Percentiles rank a stretch among this genome's conserved stretches.
Conservation (phyloP, 345 rosid species). For the Streptanthus diversifolius region DNA sequence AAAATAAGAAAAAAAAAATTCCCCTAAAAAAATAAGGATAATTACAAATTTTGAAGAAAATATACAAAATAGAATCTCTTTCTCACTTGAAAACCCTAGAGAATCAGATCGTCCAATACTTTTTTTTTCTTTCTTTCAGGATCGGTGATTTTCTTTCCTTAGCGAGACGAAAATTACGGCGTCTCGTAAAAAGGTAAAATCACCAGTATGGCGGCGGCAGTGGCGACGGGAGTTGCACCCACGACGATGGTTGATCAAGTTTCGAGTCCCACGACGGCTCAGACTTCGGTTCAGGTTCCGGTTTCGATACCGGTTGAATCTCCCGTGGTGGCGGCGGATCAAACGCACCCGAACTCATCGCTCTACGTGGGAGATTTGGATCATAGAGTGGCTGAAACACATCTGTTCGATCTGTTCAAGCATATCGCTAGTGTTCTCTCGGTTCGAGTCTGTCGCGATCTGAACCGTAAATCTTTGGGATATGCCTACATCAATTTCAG, state of each 20-base stretch:
- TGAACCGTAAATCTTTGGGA: constrained; percentile 49
- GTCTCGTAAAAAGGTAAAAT: constrained; percentile 2
- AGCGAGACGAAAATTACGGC: neutral
- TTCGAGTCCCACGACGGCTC: neutral
- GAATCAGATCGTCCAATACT: neutral
- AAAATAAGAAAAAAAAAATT: neutral
- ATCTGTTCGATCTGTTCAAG: constrained; percentile 51
- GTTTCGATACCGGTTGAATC: constrained; percentile 3
- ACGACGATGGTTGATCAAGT: constrained; percentile 32
- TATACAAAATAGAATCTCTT: neutral
- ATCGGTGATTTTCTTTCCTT: neutral
- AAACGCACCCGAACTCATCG: constrained; percentile 39
- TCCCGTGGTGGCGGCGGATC: neutral
- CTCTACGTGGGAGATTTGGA: constrained; percentile 74
- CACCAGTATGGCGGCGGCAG: constrained; percentile 35
- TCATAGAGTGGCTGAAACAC: constrained; percentile 44
- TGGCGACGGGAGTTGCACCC: constrained; percentile 32
- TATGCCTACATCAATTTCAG: constrained; percentile 65
- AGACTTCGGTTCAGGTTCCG: constrained; percentile 9
- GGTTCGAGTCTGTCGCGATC: constrained; percentile 67
- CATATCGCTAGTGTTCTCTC: constrained; percentile 39
- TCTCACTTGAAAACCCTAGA: neutral
- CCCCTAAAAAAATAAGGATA: neutral
- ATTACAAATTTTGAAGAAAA: constrained; percentile 6
- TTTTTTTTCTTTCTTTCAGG: neutral